Evolutionary conservation across 2,329 filamentous ascomycete genomes (phyloP).

Genomic region (Aureobasidium sp.): DNA sequence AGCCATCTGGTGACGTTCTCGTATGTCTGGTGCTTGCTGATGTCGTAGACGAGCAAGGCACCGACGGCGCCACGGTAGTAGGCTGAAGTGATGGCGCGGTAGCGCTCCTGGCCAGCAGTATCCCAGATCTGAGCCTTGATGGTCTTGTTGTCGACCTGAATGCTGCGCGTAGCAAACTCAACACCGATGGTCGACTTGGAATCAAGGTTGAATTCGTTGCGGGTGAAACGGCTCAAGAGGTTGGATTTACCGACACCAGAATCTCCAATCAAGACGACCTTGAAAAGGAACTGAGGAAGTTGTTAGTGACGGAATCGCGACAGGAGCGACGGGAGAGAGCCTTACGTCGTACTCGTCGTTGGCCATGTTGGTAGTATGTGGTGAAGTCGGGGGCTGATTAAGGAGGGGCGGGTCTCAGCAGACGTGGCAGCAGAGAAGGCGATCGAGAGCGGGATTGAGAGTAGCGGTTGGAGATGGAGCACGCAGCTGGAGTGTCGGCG

Average conservation of each 20-base stretch:
- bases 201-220: constrained; percentile 99
- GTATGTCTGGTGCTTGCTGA: constrained; percentile 99
- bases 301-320: constrained; percentile 22
- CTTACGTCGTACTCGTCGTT: constrained; percentile 99
- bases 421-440: not conserved
- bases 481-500: not conserved
- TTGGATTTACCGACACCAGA: constrained; percentile 99
- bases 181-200: constrained; percentile 99
- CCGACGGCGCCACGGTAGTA: constrained; percentile 98
- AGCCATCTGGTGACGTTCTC: constrained; percentile 98
- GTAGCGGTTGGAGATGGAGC: not conserved
- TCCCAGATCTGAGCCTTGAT: constrained; percentile 99
- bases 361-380: constrained; percentile 59
- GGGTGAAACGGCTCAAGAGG: constrained; percentile 97
- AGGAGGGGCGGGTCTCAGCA: constrained; percentile 7
- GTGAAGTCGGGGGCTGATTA: not conserved
- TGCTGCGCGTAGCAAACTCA: constrained; percentile 96
- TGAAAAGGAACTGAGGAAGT: constrained; percentile 82
- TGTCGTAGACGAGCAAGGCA: constrained; percentile 96
- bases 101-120: constrained; percentile 96
- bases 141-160: constrained; percentile 98
- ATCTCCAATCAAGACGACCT: constrained; percentile 99
- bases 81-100: constrained; percentile 96
- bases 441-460: not conserved
- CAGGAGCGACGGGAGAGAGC: constrained; percentile 28